Evolutionary conservation across 306 rosid genomes (phyloP), one percentile per base, ranked within the genome.

Genomic region (Argentina anserina): DNA sequence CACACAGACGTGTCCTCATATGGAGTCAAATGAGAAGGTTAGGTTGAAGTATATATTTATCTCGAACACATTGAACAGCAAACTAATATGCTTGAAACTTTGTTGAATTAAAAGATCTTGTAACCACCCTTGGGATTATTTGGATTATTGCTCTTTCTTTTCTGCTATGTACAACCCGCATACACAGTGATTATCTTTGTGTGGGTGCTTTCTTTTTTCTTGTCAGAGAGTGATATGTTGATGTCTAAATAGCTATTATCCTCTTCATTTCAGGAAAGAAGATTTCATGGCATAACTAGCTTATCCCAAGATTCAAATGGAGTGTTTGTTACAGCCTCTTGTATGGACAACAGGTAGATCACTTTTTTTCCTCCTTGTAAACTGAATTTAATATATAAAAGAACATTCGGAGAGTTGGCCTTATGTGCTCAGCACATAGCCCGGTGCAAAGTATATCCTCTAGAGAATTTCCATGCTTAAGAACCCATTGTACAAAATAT

Each of bases 291-390:
- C 63, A 86, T 91, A 81, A 88, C 99, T 72, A 90, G 99, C 86
- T 69, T 95, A 86, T 95, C 99, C 73, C 99, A 95, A 83, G 99
- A 95, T 82, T 83, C 72, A 14, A 89, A 80, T 81, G 99, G 99
- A 62, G 75, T 90, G 69, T 78, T 84, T 69, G 83, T 95, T 74
- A 83, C 97, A 50, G 96, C 99, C 53, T 91, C 99, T 15, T 95
- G 99, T 89, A 91, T 88, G 97, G 97, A 95, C 79, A 87, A 80
- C 78, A 82, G 97, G 99, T 95, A 88, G 12, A 14, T 59, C 39
- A 36, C 47, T 29, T 61, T 49, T 78, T 47, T 18, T 15, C 49
- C 15, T 72, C 6, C 4, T 41, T n/a, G n/a, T n/a, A 47, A 69
- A 58, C 33, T 63, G 67, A 76, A 34, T 42, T 76, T 72, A 33